A percentile compares a stretch with the other conserved stretches of the same genome.
Conservation (phyloP, 495 filamentous ascomycete species). For the Talaromyces stipitatus region DNA sequence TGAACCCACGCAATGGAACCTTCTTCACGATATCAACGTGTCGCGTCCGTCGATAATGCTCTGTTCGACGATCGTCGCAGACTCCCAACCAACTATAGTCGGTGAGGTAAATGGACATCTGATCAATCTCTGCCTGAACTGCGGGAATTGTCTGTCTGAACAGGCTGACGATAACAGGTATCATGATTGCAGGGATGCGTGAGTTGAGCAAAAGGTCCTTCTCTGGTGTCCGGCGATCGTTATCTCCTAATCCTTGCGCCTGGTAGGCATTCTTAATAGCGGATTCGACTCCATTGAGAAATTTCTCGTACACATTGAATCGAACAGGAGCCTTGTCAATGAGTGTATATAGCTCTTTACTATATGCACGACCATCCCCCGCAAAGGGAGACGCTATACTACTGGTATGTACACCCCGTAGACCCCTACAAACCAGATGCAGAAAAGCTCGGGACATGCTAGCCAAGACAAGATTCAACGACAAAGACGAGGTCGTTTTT, state of each 20-base stretch:
- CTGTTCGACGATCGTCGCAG: constrained; percentile 29
- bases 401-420: constrained; percentile 37
- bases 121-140: constrained; percentile 36
- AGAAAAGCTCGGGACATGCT: constrained; percentile 68
- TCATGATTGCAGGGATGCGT: constrained; percentile 35
- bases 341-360: constrained; percentile 32
- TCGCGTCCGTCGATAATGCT: constrained; percentile 25
- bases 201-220: constrained; percentile 40
- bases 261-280: constrained; percentile 41
- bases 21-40: constrained; percentile 43
- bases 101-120: constrained; percentile 38
- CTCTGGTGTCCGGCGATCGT: constrained; percentile 38
- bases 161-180: constrained; percentile 33
- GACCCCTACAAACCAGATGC: constrained; percentile 56
- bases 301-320: constrained; percentile 41
- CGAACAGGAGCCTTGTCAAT: constrained; percentile 35
- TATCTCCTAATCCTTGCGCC: constrained; percentile 35
- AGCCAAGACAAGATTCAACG: constrained; percentile 62
- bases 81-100: constrained; percentile 46
- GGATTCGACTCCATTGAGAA: constrained; percentile 39
- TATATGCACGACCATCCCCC: constrained; percentile 31
- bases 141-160: constrained; percentile 32
- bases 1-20: constrained; percentile 17
- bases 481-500: constrained; percentile 44
- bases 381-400: constrained; percentile 23